Conservation (phyloP, 2,329 filamentous ascomycete species). For the Ramularia endophylla region DNA sequence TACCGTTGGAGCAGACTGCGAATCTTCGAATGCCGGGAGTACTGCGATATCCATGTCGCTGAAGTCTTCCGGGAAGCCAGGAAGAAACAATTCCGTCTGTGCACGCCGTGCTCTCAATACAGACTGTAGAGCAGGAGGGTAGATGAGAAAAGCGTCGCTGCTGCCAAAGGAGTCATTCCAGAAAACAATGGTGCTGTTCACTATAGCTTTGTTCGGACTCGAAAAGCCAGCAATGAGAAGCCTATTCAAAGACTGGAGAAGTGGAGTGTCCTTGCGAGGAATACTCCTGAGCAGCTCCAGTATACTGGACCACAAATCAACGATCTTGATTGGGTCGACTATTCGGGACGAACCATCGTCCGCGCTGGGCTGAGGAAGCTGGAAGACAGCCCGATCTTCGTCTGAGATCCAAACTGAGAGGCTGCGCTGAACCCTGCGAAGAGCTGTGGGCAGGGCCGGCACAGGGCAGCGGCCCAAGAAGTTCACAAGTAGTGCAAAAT, state of each 20-base stretch:
- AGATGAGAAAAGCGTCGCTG: constrained; percentile 50
- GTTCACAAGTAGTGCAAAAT: constrained; percentile 9
- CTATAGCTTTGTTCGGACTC: constrained; percentile 46
- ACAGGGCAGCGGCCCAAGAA: constrained; percentile 35
- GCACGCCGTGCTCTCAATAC: constrained; percentile 57
- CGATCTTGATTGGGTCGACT: constrained; percentile 3
- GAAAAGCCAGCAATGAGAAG: constrained; percentile 50
- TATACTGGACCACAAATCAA: constrained; percentile 38
- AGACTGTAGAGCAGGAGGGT: constrained; percentile 58
- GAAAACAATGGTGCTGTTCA: constrained; percentile 48
- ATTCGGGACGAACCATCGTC: too few relatives aligned
- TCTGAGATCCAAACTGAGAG: constrained; percentile 62
- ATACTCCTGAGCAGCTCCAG: constrained; percentile 51
- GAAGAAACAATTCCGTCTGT: constrained; percentile 47
- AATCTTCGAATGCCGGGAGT: constrained; percentile 24
- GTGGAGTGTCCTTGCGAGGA: constrained; percentile 51
- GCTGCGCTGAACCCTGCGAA: constrained; percentile 58
- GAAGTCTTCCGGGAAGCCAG: constrained; percentile 38
- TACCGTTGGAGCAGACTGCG: constrained; percentile 6
- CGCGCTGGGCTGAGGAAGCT: too few relatives aligned
- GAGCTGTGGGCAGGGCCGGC: constrained; percentile 48
- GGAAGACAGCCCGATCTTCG: constrained; percentile 19
- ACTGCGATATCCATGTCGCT: constrained; percentile 32
- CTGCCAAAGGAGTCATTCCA: constrained; percentile 69
- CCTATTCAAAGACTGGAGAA: constrained; percentile 49